Conservation (phyloP, 2,329 filamentous ascomycete species). For the Hymenoscyphus infarciens region DNA sequence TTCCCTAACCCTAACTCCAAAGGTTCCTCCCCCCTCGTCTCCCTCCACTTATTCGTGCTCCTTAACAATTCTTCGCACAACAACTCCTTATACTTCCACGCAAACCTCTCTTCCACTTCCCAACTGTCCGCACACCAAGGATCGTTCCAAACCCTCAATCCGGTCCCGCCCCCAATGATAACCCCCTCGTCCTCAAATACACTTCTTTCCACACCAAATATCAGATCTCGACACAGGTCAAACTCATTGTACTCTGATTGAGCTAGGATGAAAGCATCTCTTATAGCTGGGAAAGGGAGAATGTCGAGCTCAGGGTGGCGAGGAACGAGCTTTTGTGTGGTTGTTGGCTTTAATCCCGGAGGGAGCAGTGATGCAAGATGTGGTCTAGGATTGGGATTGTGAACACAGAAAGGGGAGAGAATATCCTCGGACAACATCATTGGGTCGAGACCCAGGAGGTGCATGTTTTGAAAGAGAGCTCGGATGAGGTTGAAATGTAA, state of each 20-base stretch:
- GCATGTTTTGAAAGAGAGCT: slow-evolving; percentile 36
- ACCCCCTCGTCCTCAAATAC: background rate
- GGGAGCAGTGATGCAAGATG: slow-evolving; percentile 13
- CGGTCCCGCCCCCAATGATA: slow-evolving; percentile 25
- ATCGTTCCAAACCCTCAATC: slow-evolving; percentile 48
- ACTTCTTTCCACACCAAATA: slow-evolving; percentile 29
- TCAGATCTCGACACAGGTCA: slow-evolving; percentile 39
- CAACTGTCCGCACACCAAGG: slow-evolving; percentile 43
- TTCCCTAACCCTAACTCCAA: slow-evolving; percentile 6
- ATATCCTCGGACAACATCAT: slow-evolving; percentile 21
- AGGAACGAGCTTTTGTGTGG: slow-evolving; percentile 35
- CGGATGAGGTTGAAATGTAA: slow-evolving; percentile 40
- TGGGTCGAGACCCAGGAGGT: slow-evolving; percentile 28
- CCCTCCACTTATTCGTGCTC: slow-evolving; percentile 39
- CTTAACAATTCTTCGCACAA: slow-evolving; percentile 39
- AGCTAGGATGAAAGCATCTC: slow-evolving; percentile 40
- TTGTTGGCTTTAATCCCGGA: slow-evolving; percentile 37
- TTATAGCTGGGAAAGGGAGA: slow-evolving; percentile 37
- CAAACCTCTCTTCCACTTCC: slow-evolving; percentile 46
- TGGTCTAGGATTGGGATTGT: background rate
- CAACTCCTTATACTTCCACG: slow-evolving; percentile 44
- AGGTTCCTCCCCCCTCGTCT: slow-evolving; percentile 26
- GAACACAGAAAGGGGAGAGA: slow-evolving; percentile 20
- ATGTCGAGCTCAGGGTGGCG: slow-evolving; percentile 43
- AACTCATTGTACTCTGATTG: slow-evolving; percentile 36